Conservation (phyloP, 202 grass and related monocot genomes). For the Musa balbisiana region DNA sequence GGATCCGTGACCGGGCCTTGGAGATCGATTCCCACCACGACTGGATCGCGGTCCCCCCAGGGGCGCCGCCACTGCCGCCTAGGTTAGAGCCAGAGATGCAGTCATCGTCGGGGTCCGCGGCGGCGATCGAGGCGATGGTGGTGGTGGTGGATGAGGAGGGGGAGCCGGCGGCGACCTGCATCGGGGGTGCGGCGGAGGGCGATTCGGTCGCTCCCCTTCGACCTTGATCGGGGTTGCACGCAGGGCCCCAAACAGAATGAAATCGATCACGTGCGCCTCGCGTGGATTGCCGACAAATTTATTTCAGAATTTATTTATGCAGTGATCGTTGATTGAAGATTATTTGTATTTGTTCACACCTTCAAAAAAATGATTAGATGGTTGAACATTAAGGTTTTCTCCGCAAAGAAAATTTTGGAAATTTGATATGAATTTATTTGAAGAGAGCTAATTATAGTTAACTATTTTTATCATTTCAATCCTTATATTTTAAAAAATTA, state of each 20-base stretch:
- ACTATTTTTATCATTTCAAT: no score
- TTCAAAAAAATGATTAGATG: no score
- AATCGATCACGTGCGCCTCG: not conserved
- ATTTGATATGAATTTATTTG: no score
- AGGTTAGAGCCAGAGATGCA: not conserved
- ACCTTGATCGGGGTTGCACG: not conserved
- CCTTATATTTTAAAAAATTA: no score
- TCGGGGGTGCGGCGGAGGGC: constrained; percentile 25
- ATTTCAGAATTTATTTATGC: no score
- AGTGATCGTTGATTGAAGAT: no score
- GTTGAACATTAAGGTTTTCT: no score
- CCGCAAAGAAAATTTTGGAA: no score
- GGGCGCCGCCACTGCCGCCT: not conserved
- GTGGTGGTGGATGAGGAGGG: constrained; percentile 35
- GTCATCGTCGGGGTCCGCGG: not conserved
- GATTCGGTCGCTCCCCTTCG: not conserved
- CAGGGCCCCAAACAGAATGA: not conserved
- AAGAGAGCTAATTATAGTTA: no score
- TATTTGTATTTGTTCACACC: no score
- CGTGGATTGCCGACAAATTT: no score
- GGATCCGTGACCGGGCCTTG: constrained; percentile 76
- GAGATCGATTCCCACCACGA: constrained; percentile 88
- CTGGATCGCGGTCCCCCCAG: not conserved
- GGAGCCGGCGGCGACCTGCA: not conserved
- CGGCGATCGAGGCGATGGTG: constrained; percentile 10